Conservation (phyloP, 768 basidiomycete species). For the Leccinum variicolor region DNA sequence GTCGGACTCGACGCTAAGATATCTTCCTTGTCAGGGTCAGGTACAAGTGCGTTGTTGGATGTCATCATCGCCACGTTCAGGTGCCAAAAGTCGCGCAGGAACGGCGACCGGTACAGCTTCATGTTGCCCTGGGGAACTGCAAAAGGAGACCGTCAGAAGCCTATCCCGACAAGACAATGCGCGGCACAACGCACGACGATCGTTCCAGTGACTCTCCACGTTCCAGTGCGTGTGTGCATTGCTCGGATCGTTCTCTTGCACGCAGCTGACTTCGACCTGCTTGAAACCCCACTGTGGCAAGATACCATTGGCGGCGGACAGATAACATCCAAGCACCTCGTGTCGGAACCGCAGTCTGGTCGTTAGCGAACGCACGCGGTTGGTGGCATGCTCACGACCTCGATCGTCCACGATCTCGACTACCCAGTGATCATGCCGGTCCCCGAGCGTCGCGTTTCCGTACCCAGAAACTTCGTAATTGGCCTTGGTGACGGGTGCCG, state of each 20-base stretch:
- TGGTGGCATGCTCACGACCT: constrained; percentile 53
- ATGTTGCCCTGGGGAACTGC: constrained; percentile 80
- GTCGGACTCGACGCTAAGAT: constrained; percentile 89
- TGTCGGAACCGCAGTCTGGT: constrained; percentile 88
- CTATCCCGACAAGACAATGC: not conserved
- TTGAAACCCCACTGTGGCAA: constrained; percentile 99
- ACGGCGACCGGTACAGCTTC: constrained; percentile 86
- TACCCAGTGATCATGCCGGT: constrained; percentile 85
- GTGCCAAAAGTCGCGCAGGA: constrained; percentile 97
- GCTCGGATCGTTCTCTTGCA: constrained; percentile 76
- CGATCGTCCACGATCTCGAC: constrained; percentile 94
- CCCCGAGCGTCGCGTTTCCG: constrained; percentile 87
- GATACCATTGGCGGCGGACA: constrained; percentile 83
- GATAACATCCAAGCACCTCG: constrained; percentile 74
- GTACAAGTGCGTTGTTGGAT: constrained; percentile 96
- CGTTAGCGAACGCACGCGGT: constrained; percentile 83
- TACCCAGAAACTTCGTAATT: constrained; percentile 94
- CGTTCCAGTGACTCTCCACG: constrained; percentile 97
- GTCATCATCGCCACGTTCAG: constrained; percentile 99
- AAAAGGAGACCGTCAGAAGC: not conserved
- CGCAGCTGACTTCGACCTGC: constrained; percentile 94
- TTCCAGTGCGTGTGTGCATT: constrained; percentile 96
- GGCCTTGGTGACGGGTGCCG: constrained; percentile 86
- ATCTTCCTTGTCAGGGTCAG: constrained; percentile 98
- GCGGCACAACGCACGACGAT: constrained; percentile 64